phyloP scores from a whole-genome alignment of 2,329 filamentous ascomycete species.

The Chrysoporthe austroafricana region DNA sequence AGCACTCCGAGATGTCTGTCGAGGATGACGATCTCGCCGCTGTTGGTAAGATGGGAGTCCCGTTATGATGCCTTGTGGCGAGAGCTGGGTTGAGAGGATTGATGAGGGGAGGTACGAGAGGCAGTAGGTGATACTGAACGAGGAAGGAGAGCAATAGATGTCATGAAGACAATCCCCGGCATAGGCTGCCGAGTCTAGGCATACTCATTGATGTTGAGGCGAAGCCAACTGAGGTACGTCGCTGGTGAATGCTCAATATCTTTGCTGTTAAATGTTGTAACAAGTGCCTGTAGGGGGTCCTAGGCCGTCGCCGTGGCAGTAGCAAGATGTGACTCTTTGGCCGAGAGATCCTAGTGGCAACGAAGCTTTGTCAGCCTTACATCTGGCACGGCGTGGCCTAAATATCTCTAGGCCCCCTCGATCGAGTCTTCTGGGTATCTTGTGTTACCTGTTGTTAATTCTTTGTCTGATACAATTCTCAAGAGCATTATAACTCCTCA shows the following conservation, averaged over 20 bases:
- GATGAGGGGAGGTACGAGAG: neutral
- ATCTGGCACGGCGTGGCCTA: neutral
- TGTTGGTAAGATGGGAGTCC: neutral
- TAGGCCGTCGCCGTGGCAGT: neutral
- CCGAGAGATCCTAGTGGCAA: conserved; percentile 2
- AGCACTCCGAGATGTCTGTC: neutral
- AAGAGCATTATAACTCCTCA: no score
- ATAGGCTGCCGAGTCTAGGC: neutral
- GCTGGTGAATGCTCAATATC: neutral
- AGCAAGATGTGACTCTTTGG: neutral
- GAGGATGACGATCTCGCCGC: neutral
- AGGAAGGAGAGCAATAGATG: neutral
- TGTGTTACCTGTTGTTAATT: no score
- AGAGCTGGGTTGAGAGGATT: neutral
- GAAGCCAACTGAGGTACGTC: neutral
- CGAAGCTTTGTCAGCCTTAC: conserved; percentile 10
- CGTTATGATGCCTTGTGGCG: neutral
- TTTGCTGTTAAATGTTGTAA: neutral
- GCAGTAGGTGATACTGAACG: neutral
- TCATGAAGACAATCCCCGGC: conserved; percentile 1
- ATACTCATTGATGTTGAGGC: neutral
- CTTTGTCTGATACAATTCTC: no score
- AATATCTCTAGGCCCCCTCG: neutral
- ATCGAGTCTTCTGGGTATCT: no score
- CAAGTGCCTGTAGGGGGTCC: neutral